Base-by-base conservation (phyloP, 1,284 basidiomycete species). In the Exsudoporus floridanus region DNA sequence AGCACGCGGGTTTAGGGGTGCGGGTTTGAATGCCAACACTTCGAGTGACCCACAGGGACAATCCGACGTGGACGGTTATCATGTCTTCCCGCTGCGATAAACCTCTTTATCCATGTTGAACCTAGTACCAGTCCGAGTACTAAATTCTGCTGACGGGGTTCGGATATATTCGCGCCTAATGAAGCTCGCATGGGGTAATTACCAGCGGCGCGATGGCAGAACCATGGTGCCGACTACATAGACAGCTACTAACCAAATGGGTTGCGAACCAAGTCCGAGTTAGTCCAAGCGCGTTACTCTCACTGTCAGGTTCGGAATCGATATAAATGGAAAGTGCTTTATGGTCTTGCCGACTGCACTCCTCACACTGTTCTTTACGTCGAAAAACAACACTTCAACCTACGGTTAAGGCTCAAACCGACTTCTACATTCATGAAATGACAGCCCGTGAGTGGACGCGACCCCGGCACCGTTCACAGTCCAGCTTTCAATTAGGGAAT, bases 31-130 rank as follows among this genome's bases (percentile, higher is more conserved):
- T 14, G 23, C 30, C 14, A 21, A 27, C 14, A 14, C 8, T 25
- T 19, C 14, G 23, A 46, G 27, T 44, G 23, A 13, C 27, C 7
- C 19, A 16, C 42, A 48, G 9, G 19, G 16, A 30, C 16, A 48
- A 19, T 21, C 31, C 48, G 28, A 50, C 31, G 10, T 21, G 23
- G 18, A n/a, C 44, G 43, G 27, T 14, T 12, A n/a, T 18, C 40
- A 5, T 28, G 19, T 19, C 50, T 51, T 51, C 50, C 44, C 31
- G 19, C n/a, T 43, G 18, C 31, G 50, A 51, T 51, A 44, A 41
- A 53, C 50, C n/a, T n/a, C n/a, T n/a, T n/a, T n/a, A n/a, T n/a
- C n/a, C n/a, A n/a, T n/a, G n/a, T n/a, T n/a, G n/a, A n/a, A n/a
- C n/a, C n/a, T n/a, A n/a, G n/a, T n/a, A n/a, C n/a, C n/a, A n/a